A percentile compares a stretch with the other conserved stretches of the same genome.
These are phyloP conservation scores for Colletotrichum agaves DNA, from an alignment of 2,329 filamentous ascomycete genomes.

Conservation along the genomic window DNA sequence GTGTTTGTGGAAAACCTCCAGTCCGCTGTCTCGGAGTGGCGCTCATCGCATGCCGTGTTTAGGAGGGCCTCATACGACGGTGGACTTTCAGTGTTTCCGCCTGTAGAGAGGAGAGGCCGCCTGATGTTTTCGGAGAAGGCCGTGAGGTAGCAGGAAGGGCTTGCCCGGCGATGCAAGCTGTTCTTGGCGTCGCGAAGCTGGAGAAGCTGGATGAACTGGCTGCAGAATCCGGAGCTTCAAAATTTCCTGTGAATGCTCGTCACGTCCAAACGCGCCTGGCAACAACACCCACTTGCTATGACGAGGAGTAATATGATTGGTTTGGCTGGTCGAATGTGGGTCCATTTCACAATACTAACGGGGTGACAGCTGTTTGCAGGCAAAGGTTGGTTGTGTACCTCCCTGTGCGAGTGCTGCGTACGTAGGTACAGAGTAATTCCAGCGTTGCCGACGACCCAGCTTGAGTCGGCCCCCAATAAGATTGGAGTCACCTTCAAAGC, in stretches of 20 bases:
- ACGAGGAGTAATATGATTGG: conserved; percentile 13
- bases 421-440: background rate
- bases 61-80: conserved; percentile 34
- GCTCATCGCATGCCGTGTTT: conserved; percentile 77
- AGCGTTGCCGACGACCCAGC: background rate
- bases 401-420: conserved; percentile 15
- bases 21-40: conserved; percentile 84
- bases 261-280: conserved; percentile 52
- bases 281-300: conserved; percentile 34
- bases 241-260: conserved; percentile 42
- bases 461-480: background rate
- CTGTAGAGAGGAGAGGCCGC: background rate
- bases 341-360: conserved; percentile 8
- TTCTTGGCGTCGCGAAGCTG: conserved; percentile 25
- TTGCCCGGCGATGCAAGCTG: conserved; percentile 28
- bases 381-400: background rate
- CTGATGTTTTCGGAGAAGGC: background rate
- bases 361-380: conserved; percentile 7
- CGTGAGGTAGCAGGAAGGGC: background rate
- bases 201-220: conserved; percentile 19
- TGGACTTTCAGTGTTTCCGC: background rate
- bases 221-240: conserved; percentile 27
- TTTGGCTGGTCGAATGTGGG: background rate
- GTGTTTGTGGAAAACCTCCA: conserved; percentile 83
- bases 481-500: background rate